Conservation (phyloP, 2,329 filamentous ascomycete genomes). For the Sclerotinia spermophila region DNA sequence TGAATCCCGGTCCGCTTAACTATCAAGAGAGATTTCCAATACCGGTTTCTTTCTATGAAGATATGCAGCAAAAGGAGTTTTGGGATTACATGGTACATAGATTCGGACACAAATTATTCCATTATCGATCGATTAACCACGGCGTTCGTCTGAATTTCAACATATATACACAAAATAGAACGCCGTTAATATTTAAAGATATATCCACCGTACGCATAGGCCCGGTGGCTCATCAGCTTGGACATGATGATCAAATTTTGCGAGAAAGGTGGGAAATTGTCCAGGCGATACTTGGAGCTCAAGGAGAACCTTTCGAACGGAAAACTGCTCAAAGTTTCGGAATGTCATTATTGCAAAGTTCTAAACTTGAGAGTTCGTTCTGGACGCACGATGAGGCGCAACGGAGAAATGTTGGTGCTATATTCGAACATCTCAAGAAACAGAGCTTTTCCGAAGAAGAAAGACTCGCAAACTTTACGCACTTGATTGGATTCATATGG, state of each 20-base stretch:
- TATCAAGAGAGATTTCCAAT: slow-evolving; percentile 22
- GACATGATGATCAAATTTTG: neutral
- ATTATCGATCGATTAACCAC: slow-evolving; percentile 18
- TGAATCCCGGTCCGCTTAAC: slow-evolving; percentile 9
- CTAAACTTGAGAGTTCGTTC: neutral
- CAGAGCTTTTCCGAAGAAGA: neutral
- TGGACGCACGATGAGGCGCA: neutral
- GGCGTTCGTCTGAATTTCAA: slow-evolving; percentile 6
- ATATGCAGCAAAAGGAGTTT: slow-evolving; percentile 27
- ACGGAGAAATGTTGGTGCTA: neutral
- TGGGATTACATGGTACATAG: slow-evolving; percentile 22
- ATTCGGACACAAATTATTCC: slow-evolving; percentile 22
- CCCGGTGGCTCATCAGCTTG: neutral
- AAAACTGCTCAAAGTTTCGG: neutral
- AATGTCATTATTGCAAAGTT: neutral
- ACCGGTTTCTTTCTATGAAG: slow-evolving; percentile 24
- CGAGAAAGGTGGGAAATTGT: neutral
- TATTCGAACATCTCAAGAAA: neutral
- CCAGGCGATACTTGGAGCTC: neutral
- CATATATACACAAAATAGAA: too few species aligned
- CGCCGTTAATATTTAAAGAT: neutral
- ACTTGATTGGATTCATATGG: neutral
- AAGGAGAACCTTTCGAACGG: neutral
- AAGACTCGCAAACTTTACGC: neutral
- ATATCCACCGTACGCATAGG: neutral